Base-by-base conservation (phyloP, 1,284 basidiomycete species). In the Heterobasidion irregulare region DNA sequence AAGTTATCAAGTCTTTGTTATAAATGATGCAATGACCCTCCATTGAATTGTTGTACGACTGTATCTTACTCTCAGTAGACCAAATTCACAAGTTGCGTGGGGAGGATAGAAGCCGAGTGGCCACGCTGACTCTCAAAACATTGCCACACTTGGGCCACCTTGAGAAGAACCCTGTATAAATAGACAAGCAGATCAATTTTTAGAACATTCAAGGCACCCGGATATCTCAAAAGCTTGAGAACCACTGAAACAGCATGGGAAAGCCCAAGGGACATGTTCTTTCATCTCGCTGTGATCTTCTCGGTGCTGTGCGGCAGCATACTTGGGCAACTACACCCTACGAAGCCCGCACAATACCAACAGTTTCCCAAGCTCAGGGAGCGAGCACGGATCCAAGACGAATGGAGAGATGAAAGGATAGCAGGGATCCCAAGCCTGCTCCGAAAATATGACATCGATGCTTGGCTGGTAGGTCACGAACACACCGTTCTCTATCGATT, bases 1-100 rank as follows among this genome's bases (percentile, higher is more conserved):
- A 91, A 65, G 82, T 83, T 15, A 73, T 99, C 59, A 85, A 86
- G 65, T 73, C 70, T 9, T 66, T 90, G 52, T 66, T 94, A 64
- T 82, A 68, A 70, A 51, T 8, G 5, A n/a, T 9, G 12, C 8
- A 16, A 44, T 26, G 26, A 26, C 6, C 6, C 6, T 26, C 5
- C 26, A 26, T 5, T 26, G 26, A 26, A 26, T 26, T 26, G 26
- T 26, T 26, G 26, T 26, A 26, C 26, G 6, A 26, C 26, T 26
- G 26, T 26, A 26, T 26, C 26, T 26, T 26, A 26, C 26, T 26
- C 26, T 26, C 26, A 26, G 26, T 5, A 26, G 26, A 6, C 26
- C 26, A 26, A 26, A 26, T 26, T 26, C 26, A 26, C 26, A 6
- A 26, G 26, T 26, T 26, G 26, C 26, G 26, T 26, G 26, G 26